A percentile compares a stretch with the other conserved stretches of the same genome.
Conservation (phyloP, 495 filamentous ascomycete species). For the Tuber melanosporum region DNA sequence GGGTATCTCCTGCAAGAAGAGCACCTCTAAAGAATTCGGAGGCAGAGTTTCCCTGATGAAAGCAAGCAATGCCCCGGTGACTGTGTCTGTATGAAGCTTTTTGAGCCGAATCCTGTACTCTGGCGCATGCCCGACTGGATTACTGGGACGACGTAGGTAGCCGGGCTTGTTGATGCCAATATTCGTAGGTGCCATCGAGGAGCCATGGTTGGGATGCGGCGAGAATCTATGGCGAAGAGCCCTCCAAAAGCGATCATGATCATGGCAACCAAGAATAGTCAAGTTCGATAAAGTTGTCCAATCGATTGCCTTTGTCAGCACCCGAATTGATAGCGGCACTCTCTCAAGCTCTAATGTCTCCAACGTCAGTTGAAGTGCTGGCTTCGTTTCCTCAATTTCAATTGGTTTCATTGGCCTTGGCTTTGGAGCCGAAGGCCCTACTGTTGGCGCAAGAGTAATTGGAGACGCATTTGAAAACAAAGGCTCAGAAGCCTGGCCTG, state of each 20-base stretch:
- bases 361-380: slow-evolving; percentile 53
- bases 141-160: slow-evolving; percentile 37
- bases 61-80: slow-evolving; percentile 67
- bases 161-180: slow-evolving; percentile 26
- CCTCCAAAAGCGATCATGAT: slow-evolving; percentile 77
- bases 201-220: slow-evolving; percentile 45
- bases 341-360: slow-evolving; percentile 77
- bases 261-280: slow-evolving; percentile 71
- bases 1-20: slow-evolving; percentile 73
- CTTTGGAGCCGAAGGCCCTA: not conserved
- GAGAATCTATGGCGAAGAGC: slow-evolving; percentile 65
- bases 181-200: slow-evolving; percentile 16
- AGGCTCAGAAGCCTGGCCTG: slow-evolving; percentile 4
- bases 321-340: slow-evolving; percentile 63
- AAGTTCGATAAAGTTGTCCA: slow-evolving; percentile 71
- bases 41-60: slow-evolving; percentile 81
- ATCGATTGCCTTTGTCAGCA: slow-evolving; percentile 66
- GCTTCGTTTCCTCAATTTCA: slow-evolving; percentile 23
- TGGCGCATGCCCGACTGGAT: slow-evolving; percentile 19
- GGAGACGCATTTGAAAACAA: slow-evolving; percentile 14
- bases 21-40: slow-evolving; percentile 75
- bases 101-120: slow-evolving; percentile 71
- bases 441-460: slow-evolving; percentile 6
- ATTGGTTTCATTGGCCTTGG: slow-evolving; percentile 18
- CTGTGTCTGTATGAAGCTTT: slow-evolving; percentile 72